Conservation (phyloP, 1,284 basidiomycete genomes). For the Trametes hirsuta region DNA sequence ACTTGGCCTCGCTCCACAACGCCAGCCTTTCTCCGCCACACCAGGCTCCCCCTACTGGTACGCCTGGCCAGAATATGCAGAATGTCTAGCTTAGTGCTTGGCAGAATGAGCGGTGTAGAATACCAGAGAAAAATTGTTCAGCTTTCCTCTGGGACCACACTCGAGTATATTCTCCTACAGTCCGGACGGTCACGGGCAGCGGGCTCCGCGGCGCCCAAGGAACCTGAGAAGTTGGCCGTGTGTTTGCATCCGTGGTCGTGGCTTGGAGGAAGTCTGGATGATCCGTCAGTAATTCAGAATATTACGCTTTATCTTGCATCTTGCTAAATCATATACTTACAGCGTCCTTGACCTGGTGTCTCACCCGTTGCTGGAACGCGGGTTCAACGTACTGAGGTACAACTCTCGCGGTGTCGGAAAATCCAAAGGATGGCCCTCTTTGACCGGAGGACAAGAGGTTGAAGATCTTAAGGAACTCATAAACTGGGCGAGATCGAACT, state of each 20-base stretch:
- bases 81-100: background rate
- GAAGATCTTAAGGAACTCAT: slow-evolving; percentile 68
- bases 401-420: slow-evolving; percentile 78
- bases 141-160: slow-evolving; percentile 15
- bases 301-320: background rate
- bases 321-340: background rate
- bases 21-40: background rate
- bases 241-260: slow-evolving; percentile 81
- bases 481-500: slow-evolving; percentile 43
- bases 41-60: background rate
- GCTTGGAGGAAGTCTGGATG: slow-evolving; percentile 73
- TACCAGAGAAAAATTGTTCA: background rate
- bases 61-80: background rate
- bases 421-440: slow-evolving; percentile 70
- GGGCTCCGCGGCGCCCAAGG: background rate
- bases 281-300: slow-evolving; percentile 56
- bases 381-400: slow-evolving; percentile 66
- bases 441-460: slow-evolving; percentile 69
- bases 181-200: background rate
- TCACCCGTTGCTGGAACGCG: slow-evolving; percentile 41
- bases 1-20: background rate
- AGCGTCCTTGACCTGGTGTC: slow-evolving; percentile 39
- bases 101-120: background rate
- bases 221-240: slow-evolving; percentile 51
- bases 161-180: slow-evolving; percentile 15